Evolutionary conservation across 352 stramenopile species (phyloP), one percentile per base, ranked within the genome.

Genomic region (Globisporangium perplexum): DNA sequence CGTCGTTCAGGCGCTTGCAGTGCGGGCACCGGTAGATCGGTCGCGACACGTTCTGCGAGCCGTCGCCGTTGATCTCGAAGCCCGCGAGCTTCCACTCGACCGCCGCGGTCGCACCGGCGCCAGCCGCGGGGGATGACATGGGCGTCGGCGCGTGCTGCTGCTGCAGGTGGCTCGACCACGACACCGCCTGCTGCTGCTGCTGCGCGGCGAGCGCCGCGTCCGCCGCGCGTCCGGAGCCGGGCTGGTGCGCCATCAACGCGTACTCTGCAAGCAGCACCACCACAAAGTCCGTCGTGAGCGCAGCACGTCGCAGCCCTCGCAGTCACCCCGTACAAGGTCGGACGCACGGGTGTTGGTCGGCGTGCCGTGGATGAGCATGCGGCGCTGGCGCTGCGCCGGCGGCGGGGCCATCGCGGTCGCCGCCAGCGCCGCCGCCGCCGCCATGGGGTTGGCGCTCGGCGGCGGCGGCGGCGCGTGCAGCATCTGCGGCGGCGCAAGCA

Each of bases 11-110:
- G 8, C 76, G 70, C 41, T 74, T 66, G 47, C 81, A 91, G 28
- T 86, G 72, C 6, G 73, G 72, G 53, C 81, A 91, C 20, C 81
- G 81, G 59, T 91, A 91, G 64, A 91, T 91, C 17, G 81, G 81
- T 3, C 77, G 68, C 45, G 72, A 69, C 11, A 80, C 67, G 52
- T 91, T 87, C 43, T 77, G 68, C 6, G 75, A 73, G 14, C 83
- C 83, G 51, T 94, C 79, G 0, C 67, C 54, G 48, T 90, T 68
- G 33, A 90, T 88, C 59, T 94, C 80, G 66, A 90, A 94, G 33
- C 74, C 83, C 20, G 68, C 70, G n/a, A 91, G 71, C 33, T 76
- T 75, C 81, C 81, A 94, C 57, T 94, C 83, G 20, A 82, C 59
- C 0, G 64, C 66, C 44, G 62, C 52, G 26, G 49, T 49, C 39